Conservation (phyloP, 176 grass and related monocot genomes). For the Thinopyrum elongatum region DNA sequence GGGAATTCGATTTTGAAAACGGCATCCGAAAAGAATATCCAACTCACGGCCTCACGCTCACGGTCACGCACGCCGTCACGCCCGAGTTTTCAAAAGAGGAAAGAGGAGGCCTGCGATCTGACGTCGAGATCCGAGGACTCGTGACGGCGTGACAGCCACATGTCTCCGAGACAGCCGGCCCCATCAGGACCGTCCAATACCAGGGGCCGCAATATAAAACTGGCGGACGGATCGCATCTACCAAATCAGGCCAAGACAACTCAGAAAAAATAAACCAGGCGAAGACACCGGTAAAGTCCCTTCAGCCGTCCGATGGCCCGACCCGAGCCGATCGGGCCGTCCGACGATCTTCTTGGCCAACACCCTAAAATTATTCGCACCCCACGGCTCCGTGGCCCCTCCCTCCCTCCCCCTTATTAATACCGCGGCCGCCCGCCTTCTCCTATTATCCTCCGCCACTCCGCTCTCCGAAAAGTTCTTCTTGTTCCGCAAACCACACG, state of each 20-base stretch:
- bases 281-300: neutral
- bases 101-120: neutral
- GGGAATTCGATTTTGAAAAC: neutral
- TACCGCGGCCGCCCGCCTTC: neutral
- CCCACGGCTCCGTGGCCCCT: neutral
- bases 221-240: neutral
- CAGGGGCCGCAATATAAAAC: neutral
- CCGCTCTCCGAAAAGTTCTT: neutral
- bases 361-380: neutral
- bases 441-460: neutral
- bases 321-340: neutral
- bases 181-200: constrained; percentile 31
- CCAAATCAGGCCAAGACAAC: neutral
- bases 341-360: neutral
- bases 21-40: constrained; percentile 4
- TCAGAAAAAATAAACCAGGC: neutral
- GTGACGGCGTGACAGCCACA: neutral
- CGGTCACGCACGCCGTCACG: neutral
- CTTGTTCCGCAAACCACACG: constrained; percentile 19
- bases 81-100: neutral
- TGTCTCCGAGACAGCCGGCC: neutral
- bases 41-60: neutral
- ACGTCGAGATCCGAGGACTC: neutral
- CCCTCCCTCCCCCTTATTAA: constrained; percentile 20
- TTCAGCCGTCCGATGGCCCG: constrained; percentile 9